A percentile compares a stretch with the other conserved stretches of the same genome.
These are phyloP conservation scores for Fusarium sp. DNA, from an alignment of 2,329 filamentous ascomycete species.

Conservation along the genomic window DNA sequence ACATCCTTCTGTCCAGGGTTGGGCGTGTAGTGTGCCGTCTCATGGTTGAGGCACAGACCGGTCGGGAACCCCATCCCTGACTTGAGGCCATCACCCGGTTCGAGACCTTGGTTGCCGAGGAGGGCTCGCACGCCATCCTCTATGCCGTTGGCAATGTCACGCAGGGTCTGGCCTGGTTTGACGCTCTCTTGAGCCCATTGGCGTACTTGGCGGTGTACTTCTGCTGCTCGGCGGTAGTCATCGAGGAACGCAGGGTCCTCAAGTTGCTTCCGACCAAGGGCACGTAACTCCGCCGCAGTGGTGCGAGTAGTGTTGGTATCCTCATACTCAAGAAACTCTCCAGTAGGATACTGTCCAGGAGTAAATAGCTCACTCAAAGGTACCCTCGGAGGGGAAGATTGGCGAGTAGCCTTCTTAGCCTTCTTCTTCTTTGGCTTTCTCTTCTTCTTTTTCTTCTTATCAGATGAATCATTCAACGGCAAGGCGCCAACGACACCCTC, in stretches of 20 bases:
- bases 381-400: slow-evolving; percentile 51
- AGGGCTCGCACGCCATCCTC: slow-evolving; percentile 82
- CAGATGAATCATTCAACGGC: slow-evolving; percentile 29
- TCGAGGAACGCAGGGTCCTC: slow-evolving; percentile 68
- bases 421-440: slow-evolving; percentile 46
- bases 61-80: slow-evolving; percentile 87
- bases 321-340: slow-evolving; percentile 46
- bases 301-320: slow-evolving; percentile 39
- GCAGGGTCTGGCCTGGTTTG: slow-evolving; percentile 81
- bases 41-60: slow-evolving; percentile 83
- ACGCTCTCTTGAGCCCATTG: slow-evolving; percentile 83
- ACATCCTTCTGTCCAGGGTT: slow-evolving; percentile 81
- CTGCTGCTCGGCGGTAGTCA: slow-evolving; percentile 83
- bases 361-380: slow-evolving; percentile 48
- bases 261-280: slow-evolving; percentile 35
- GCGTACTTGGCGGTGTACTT: slow-evolving; percentile 84
- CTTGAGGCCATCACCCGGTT: slow-evolving; percentile 79
- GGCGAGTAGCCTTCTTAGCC: slow-evolving; percentile 37
- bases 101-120: slow-evolving; percentile 78
- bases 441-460: slow-evolving; percentile 47
- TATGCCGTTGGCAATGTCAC: slow-evolving; percentile 83
- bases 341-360: slow-evolving; percentile 44
- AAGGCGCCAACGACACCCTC: slow-evolving; percentile 39
- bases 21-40: slow-evolving; percentile 84
- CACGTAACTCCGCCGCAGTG: slow-evolving; percentile 44